Evolutionary conservation across 345 rosid genomes (phyloP).

Genomic region (Euphorbia pulcherrima): DNA sequence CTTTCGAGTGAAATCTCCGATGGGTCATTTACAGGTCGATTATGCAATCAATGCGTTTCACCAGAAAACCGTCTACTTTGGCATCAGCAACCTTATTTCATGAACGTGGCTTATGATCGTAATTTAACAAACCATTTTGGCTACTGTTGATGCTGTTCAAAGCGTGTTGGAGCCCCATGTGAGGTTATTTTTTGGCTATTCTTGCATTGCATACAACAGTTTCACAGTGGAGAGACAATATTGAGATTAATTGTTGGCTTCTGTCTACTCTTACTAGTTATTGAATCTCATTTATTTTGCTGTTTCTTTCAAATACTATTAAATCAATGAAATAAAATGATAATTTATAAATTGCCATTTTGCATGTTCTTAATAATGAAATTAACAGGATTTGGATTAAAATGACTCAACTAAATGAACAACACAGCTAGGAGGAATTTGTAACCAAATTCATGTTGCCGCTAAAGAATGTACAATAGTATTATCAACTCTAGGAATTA

Average conservation of each 20-base stretch:
- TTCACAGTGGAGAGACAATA: neutral
- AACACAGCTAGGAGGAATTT: too few species aligned
- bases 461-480: too few species aligned
- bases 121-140: neutral
- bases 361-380: neutral
- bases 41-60: slow-evolving; percentile 68
- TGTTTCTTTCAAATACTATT: neutral
- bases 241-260: neutral
- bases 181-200: neutral
- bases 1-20: slow-evolving; percentile 59
- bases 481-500: too few species aligned
- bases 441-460: too few species aligned
- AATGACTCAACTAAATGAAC: too few species aligned
- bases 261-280: neutral
- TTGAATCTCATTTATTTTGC: too few species aligned
- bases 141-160: neutral
- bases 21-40: slow-evolving; percentile 65
- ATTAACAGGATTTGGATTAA: too few species aligned
- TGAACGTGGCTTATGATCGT: slow-evolving; percentile 19
- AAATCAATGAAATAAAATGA: neutral
- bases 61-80: slow-evolving; percentile 72
- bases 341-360: neutral
- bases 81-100: slow-evolving; percentile 72
- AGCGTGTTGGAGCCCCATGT: neutral
- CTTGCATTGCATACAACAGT: neutral